Base-by-base conservation (phyloP, 78 protist genomes). In the Dictyostelium firmibasis region DNA sequence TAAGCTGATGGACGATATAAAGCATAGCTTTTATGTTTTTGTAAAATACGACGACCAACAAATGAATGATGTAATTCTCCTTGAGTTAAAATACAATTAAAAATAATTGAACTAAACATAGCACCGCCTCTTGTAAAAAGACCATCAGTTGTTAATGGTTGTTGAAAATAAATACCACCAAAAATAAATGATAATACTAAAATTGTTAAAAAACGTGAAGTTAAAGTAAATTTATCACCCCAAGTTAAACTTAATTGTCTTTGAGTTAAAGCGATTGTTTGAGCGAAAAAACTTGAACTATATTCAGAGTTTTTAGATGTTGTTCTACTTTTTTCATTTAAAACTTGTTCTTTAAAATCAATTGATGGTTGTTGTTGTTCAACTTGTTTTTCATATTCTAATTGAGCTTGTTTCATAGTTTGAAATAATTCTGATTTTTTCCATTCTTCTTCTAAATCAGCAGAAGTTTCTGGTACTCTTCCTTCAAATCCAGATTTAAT, bases 41-140 rank as follows among this genome's bases (percentile, higher is more conserved):
- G 88, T 33, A 91, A 78, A 16, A 75, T 81, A 41, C 88, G 83
- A 23, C 95, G n/a, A 27, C 95, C 95, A 14, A 70, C 38, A 18
- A 76, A 91, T 2, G 88, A 33, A 43, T 81, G 20, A 18, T 38
- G 33, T 31, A 91, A 33, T 72, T 91, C 95, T 0, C 75, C 88
- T 57, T 91, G 95, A n/a, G 95, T 81, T 18, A 91, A 60, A 43
- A 82, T 81, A n/a, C 87, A 74, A 38, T 69, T 81, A 83, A 91
- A 91, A 14, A 91, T 57, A 0, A 91, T 8, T n/a, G 83, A 35
- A 27, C 62, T 41, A 27, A 91, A 91, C 6, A 91, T 91, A 0
- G 95, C 95, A 69, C 95, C 95, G 38, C 96, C 81, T 27, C 95
- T 41, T 2, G 95, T 75, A 33, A 91, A 91, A 5, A 82, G 27